Evolutionary conservation across 768 basidiomycete genomes (phyloP), one percentile per base, ranked within the genome.

Genomic region (Phylloporus sp.): DNA sequence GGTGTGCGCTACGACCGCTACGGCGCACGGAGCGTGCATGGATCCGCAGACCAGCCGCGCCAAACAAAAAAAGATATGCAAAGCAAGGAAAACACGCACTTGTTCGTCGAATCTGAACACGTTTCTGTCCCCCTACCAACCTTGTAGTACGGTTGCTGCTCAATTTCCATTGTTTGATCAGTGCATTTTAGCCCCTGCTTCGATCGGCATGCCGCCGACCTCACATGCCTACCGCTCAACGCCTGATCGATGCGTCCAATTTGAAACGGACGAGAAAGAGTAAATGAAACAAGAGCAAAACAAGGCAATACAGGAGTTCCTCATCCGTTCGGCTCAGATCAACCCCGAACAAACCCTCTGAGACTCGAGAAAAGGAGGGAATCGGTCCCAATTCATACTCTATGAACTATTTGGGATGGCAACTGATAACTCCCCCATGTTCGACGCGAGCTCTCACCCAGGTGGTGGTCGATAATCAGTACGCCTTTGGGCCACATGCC

Each of bases 401-500:
- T 20, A 40, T 41, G 43, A 46, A 51, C 24, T 8, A 7, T 38
- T 11, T 13, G 18, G 22, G 29, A 56, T 35, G 28, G 34, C 10
- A 22, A 27, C 15, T 38, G 38, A 47, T 34, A 41, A 32, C 29
- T 38, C 61, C 34, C n/a, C 57, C 58, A 38, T 51, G 45, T 50
- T 31, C 29, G 24, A 38, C 24, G 39, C 42, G 26, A 13, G 35
- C 24, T 34, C 39, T 43, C 54, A 45, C 56, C 57, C 52, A 24
- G 34, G 52, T 36, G 20, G 27, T 31, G 27, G 23, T 31, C 4
- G 27, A 49, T 10, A 44, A 56, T 56, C 54, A 49, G 45, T 34
- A n/a, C 54, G 29, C 47, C 26, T 52, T 56, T 51, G 49, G 50
- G 54, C 42, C 23, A 28, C 50, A 22, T n/a, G 36, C 43, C 45